A percentile compares a stretch with the other conserved stretches of the same genome.
These are phyloP conservation scores for Penicillium sp. DNA, from an alignment of 2,329 filamentous ascomycete species.

Conservation along the genomic window DNA sequence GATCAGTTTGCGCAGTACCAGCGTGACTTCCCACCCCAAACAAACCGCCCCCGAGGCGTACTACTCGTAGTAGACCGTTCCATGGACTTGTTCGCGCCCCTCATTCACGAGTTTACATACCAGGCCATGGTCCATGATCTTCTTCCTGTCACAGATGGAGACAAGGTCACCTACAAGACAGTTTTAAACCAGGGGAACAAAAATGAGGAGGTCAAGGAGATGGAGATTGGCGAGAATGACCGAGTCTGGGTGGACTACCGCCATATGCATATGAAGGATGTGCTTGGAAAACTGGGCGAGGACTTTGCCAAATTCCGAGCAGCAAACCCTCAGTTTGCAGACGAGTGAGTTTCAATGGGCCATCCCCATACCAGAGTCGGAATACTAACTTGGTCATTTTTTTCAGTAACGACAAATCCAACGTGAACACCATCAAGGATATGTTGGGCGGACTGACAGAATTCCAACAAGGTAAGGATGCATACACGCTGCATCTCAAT, in stretches of 20 bases:
- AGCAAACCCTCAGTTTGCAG: constrained; percentile 88
- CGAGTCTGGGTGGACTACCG: constrained; percentile 93
- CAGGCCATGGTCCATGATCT: constrained; percentile 98
- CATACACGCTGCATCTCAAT: constrained; percentile 88
- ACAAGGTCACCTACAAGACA: constrained; percentile 84
- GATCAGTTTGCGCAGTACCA: constrained; percentile 86
- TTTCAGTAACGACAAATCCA: constrained; percentile 63
- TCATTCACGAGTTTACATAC: constrained; percentile 96
- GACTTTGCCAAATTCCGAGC: constrained; percentile 92
- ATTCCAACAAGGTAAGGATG: constrained; percentile 93
- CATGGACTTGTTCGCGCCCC: constrained; percentile 84
- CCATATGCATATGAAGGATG: constrained; percentile 96
- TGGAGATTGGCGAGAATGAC: constrained; percentile 88
- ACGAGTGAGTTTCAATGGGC: constrained; percentile 50
- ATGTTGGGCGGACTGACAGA: constrained; percentile 95
- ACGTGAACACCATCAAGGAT: constrained; percentile 87
- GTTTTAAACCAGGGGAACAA: constrained; percentile 70
- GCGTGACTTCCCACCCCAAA: constrained; percentile 74
- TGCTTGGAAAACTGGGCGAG: constrained; percentile 85
- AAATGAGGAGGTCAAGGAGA: constrained; percentile 77
- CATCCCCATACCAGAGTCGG: background rate
- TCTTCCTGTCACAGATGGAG: constrained; percentile 80
- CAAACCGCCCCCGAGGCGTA: constrained; percentile 72
- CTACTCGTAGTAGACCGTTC: constrained; percentile 87
- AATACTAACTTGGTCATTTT: constrained; percentile 7